Percentiles rank a stretch among this genome's conserved stretches.
Evolutionary conservation across 2,329 filamentous ascomycete species (phyloP).

Genomic region (Cladosporium oxysporum): DNA sequence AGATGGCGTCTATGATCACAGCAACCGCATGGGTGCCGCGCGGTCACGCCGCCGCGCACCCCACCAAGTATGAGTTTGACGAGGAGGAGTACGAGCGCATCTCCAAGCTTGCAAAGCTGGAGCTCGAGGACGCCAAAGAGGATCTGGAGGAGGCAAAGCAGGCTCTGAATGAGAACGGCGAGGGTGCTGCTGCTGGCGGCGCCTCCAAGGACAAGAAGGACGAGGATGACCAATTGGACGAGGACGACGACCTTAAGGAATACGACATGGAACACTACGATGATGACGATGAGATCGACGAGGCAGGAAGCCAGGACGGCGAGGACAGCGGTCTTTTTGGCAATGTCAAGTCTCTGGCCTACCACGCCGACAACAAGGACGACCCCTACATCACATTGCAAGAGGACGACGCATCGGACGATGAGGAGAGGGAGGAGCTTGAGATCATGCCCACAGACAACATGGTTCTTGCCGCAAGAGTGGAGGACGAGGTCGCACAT

Average conservation of each 20-base stretch:
- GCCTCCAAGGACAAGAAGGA: slow-evolving; percentile 63
- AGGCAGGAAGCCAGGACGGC: slow-evolving; percentile 48
- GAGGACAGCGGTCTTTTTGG: slow-evolving; percentile 80
- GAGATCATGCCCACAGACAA: slow-evolving; percentile 94
- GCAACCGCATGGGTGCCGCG: slow-evolving; percentile 56
- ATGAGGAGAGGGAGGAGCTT: slow-evolving; percentile 89
- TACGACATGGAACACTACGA: slow-evolving; percentile 97
- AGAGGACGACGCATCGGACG: slow-evolving; percentile 66
- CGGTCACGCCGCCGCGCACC: slow-evolving; percentile 52
- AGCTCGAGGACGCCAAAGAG: slow-evolving; percentile 89
- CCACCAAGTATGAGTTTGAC: slow-evolving; percentile 52
- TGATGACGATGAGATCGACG: slow-evolving; percentile 68
- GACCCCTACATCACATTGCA: slow-evolving; percentile 95
- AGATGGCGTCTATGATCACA: slow-evolving; percentile 57
- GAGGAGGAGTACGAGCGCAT: slow-evolving; percentile 55
- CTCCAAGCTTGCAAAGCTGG: slow-evolving; percentile 55
- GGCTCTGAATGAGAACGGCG: slow-evolving; percentile 38
- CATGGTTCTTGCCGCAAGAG: slow-evolving; percentile 84
- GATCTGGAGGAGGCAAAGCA: slow-evolving; percentile 72
- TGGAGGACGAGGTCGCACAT: slow-evolving; percentile 96
- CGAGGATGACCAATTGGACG: slow-evolving; percentile 30
- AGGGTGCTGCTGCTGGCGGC: slow-evolving; percentile 58
- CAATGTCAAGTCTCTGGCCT: slow-evolving; percentile 89
- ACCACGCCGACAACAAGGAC: slow-evolving; percentile 90
- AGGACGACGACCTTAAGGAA: slow-evolving; percentile 88